phyloP scores from a whole-genome alignment of 169 alveolate species.

The Cryptosporidium muris region DNA sequence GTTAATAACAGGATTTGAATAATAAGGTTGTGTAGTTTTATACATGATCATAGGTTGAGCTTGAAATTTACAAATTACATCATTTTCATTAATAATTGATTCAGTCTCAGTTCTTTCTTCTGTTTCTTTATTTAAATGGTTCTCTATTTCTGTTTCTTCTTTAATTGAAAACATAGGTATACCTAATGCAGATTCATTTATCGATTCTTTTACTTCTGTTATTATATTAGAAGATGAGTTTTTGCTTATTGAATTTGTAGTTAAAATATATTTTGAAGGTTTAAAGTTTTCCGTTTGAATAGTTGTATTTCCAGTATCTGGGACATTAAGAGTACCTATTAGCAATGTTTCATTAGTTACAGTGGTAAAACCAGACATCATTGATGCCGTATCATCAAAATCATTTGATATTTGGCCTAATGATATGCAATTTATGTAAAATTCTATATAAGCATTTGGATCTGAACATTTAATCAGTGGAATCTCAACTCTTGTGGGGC shows the following conservation, averaged over 20 bases:
- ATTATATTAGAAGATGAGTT: neutral
- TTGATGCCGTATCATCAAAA: constrained; percentile 67
- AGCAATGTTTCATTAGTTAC: constrained; percentile 23
- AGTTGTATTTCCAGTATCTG: neutral
- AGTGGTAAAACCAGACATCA: constrained; percentile 69
- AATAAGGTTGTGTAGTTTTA: constrained; percentile 12
- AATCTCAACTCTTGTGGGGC: constrained; percentile 29
- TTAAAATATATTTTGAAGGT: neutral
- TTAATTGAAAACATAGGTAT: constrained; percentile 67
- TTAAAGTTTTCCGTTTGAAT: neutral
- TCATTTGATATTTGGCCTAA: constrained; percentile 61
- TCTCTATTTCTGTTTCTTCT: constrained; percentile 26
- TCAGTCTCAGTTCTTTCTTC: constrained; percentile 65
- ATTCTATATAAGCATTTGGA: constrained; percentile 61
- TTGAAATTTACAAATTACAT: neutral
- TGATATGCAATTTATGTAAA: constrained; percentile 37
- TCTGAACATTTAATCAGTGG: constrained; percentile 67
- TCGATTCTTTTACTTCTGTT: neutral
- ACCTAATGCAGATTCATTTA: constrained; percentile 31
- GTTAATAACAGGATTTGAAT: constrained; percentile 42
- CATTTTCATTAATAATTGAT: constrained; percentile 25
- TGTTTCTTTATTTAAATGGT: constrained; percentile 24
- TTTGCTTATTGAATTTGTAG: neutral
- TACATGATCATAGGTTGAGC: neutral
- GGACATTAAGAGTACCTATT: neutral